Base-by-base conservation (phyloP, 805 yeast species). In the Kuraishia molischiana region DNA sequence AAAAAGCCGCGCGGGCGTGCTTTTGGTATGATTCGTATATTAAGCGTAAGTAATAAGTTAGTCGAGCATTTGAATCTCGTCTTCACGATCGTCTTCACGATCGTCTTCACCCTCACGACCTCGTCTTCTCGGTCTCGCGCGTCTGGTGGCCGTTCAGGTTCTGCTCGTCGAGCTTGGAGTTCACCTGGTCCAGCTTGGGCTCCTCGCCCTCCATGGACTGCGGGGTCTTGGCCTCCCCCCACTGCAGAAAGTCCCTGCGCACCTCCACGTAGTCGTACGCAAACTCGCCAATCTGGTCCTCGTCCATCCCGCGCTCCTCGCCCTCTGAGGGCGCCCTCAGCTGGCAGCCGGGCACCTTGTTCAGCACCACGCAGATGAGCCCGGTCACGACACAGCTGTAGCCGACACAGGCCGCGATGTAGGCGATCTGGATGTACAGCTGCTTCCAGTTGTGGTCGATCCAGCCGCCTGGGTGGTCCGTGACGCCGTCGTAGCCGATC, bases 221-320 rank as follows among this genome's bases (percentile, higher is more conserved):
- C 9, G 18, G 14, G 32, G 6, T 29, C 18, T 29, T 22, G 26
- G 26, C 11, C 26, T 22, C 26, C 8, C 26, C 26, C 73, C 73
- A 67, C 46, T 70, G 76, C 50, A 79, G 70, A 59, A 79, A 90
- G 62, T 89, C 95, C 57, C 97, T 75, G 61, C 97, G 77, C 11
- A 90, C 94, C 66, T 90, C 98, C 41, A 90, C 96, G 55, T 87
- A 90, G 60, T 90, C 97, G 58, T 90, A 90, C n/a, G 97, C 97
- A 62, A 89, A 90, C 62, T 90, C 98, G 37, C 97, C 98, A 48
- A 90, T 85, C 63, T 90, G 96, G 61, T 86, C 95, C 58, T 89
- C 97, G 58, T 90, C 98, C 64, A 89, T 74, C 41, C 98, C 98
- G 24, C 68, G 66, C 45, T 80, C 85, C 59, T 90, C 98, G 18